Evolutionary conservation across 2,329 filamentous ascomycete species (phyloP).

Genomic region (Microdochium bolleyi): DNA sequence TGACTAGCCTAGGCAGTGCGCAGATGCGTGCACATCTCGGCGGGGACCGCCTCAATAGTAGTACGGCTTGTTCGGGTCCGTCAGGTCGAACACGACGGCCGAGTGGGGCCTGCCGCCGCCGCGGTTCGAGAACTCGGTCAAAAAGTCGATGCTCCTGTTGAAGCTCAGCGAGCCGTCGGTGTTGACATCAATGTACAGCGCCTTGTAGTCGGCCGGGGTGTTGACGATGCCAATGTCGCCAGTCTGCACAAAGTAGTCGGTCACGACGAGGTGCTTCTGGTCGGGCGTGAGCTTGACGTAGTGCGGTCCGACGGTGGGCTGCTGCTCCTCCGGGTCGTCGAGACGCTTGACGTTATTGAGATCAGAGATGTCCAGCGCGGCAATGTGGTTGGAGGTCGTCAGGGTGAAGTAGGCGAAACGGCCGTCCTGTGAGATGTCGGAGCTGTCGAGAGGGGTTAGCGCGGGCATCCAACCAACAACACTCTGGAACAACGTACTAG

Average conservation of each 20-base stretch:
- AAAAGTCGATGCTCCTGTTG: slow-evolving; percentile 53
- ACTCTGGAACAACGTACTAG: slow-evolving; percentile 38
- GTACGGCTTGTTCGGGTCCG: slow-evolving; percentile 40
- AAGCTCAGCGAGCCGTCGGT: slow-evolving; percentile 47
- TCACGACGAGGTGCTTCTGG: slow-evolving; percentile 55
- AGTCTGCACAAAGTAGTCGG: slow-evolving; percentile 59
- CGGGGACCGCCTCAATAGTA: slow-evolving; percentile 28
- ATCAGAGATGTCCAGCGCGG: slow-evolving; percentile 53
- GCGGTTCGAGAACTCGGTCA: slow-evolving; percentile 39
- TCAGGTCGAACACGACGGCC: slow-evolving; percentile 30
- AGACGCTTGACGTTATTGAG: slow-evolving; percentile 52
- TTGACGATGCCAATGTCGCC: slow-evolving; percentile 54
- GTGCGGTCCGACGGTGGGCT: slow-evolving; percentile 54
- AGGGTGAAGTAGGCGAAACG: slow-evolving; percentile 52
- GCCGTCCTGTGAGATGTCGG: slow-evolving; percentile 50
- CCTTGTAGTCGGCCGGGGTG: slow-evolving; percentile 54
- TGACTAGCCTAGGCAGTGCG: too few relatives aligned
- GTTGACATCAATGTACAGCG: slow-evolving; percentile 51
- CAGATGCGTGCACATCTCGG: background rate
- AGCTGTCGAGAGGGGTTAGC: slow-evolving; percentile 25
- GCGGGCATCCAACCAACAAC: too few relatives aligned
- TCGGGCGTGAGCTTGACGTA: slow-evolving; percentile 58
- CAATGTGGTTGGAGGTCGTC: slow-evolving; percentile 54
- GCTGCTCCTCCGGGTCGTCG: slow-evolving; percentile 48
- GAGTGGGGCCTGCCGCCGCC: slow-evolving; percentile 52